phyloP scores from a whole-genome alignment of 441 rosid genomes.

The Mallotus japonicus region DNA sequence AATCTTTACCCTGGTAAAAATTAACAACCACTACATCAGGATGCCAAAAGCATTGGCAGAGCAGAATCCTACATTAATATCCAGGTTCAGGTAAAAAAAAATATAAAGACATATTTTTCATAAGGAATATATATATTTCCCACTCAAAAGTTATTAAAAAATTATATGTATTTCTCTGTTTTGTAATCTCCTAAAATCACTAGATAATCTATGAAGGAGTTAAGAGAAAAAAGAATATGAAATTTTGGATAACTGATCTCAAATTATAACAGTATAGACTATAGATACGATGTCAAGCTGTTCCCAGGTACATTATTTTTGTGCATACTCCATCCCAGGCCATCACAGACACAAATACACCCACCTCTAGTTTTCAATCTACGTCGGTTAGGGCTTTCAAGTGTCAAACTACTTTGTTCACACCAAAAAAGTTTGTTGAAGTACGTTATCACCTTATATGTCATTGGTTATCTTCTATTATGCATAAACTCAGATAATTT shows the following conservation, averaged over 20 bases:
- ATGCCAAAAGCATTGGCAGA: not conserved
- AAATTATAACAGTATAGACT: not conserved
- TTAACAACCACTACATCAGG: constrained; percentile 21
- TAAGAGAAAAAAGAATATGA: not conserved
- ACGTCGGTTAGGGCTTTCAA: not conserved
- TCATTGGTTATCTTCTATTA: not conserved
- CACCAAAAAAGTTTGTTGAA: not conserved
- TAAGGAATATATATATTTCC: not conserved
- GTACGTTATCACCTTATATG: too few species aligned
- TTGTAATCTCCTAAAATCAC: too few species aligned
- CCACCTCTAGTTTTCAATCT: not conserved
- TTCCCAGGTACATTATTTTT: not conserved
- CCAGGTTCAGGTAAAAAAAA: not conserved
- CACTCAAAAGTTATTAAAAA: not conserved
- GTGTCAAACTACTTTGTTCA: not conserved
- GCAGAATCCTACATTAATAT: not conserved
- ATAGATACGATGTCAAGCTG: not conserved
- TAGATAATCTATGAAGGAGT: too few species aligned
- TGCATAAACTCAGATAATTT: not conserved
- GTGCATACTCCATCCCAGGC: not conserved
- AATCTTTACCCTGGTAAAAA: constrained; percentile 56
- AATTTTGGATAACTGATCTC: not conserved
- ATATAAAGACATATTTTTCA: not conserved
- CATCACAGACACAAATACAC: not conserved
- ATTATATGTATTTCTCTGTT: not conserved